Evolutionary conservation across 2,329 filamentous ascomycete species (phyloP), one percentile per base, ranked within the genome.

Genomic region (Atkinsonella hypoxylon): DNA sequence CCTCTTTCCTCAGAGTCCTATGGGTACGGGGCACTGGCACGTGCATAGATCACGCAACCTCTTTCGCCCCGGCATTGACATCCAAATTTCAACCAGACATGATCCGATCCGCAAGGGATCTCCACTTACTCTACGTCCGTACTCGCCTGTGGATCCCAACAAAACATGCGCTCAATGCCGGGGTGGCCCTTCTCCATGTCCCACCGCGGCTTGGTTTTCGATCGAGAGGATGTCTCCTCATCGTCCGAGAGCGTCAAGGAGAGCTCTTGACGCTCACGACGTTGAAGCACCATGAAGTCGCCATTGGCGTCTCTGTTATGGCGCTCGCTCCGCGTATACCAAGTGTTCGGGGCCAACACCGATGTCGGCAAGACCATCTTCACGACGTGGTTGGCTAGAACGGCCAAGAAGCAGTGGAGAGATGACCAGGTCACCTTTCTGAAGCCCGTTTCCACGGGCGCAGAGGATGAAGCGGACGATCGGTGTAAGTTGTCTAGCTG

Each of bases 321-420:
- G 79, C 80, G 82, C 53, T 78, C 77, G 9, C 71, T 90, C 49
- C 79, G 81, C 54, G 74, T 80, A 12, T 78, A 87, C 58, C 87
- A 93, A 65, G 72, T 94, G 38, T 94, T 86, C 60, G 88, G 88
- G 30, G 85, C 88, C 45, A 93, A 91, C 59, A 93, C 88, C 0
- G 81, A 87, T 56, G 86, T 93, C 26, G 88, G 88, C 56, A 94
- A 94, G 71, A 94, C 88, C 0, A 79, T 94, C 32, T 77, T 89
- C 52, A 83, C 85, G 2, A 89, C 86, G 0, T 67, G 89, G 12
- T 71, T 94, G 3, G 85, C 81, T 63, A 81, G 78, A 54, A 77
- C 83, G 9, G 75, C 82, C 4, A 69, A 67, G 38, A 70, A 67
- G 26, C 67, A 68, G 39, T 70, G 71, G 55, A 64, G 65, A 8